Base-by-base conservation (phyloP, 2,329 filamentous ascomycete species). In the Hymenoscyphus scutula region DNA sequence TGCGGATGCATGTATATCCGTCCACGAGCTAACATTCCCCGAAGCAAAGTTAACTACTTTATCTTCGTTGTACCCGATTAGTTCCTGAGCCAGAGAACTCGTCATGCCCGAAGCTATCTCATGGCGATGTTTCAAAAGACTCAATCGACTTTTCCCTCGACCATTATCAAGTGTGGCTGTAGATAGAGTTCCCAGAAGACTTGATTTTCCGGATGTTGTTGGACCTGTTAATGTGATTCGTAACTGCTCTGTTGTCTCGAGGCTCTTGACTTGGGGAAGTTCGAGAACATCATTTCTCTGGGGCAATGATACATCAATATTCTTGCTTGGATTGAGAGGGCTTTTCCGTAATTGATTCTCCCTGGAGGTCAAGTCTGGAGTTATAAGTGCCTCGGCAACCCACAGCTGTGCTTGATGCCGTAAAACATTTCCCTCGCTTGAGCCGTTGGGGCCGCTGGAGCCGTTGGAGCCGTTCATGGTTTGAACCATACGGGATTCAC, bases 61-160 rank as follows among this genome's bases (percentile, higher is more conserved):
- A 7, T 63, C 72, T 3, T 80, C 77, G 51, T 83, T 82, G 74
- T 98, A 99, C 7, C 95, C 95, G 65, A 99, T 84, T 10, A 99
- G 81, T 74, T 98, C 95, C 72, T 97, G 94, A 0, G 95, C 91
- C 53, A 99, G 89, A 5, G 94, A 98, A 73, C 92, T 97, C 1
- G 95, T 99, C 66, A 97, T 83, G 0, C 95, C 95, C 2, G 94
- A 96, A 2, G 84, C 89, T 62, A 98, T 90, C 74, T 99, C 95
- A 73, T 99, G 95, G 11, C 91, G 87, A 76, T 99, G 95, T 74
- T 92, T 97, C 32, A 99, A 80, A 58, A 98, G 82, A 71, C 91
- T 94, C 29, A 97, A 80, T 59, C 95, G 86, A 73, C 92, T 96
- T 73, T 92, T 95, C 0, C 95, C 95, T 66, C 93, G 84, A 0